phyloP scores from a whole-genome alignment of 2,329 filamentous ascomycete genomes.

The Colletotrichum agaves region DNA sequence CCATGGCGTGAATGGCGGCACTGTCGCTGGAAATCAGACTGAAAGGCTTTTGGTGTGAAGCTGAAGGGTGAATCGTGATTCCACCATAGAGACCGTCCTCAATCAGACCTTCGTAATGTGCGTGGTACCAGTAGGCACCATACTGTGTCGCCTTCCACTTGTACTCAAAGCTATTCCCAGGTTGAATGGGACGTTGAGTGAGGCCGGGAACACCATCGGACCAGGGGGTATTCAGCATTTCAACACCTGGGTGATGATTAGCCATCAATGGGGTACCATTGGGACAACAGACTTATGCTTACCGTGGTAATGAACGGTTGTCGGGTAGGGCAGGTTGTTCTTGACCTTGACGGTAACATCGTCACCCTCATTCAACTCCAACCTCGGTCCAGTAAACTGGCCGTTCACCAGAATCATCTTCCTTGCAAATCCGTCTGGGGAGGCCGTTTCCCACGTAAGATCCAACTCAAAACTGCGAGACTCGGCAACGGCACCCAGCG shows the following conservation, averaged over 20 bases:
- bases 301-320: slow-evolving; percentile 63
- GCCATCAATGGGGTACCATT: not conserved
- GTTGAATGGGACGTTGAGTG: slow-evolving; percentile 62
- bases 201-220: slow-evolving; percentile 70
- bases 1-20: slow-evolving; percentile 48
- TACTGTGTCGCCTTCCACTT: slow-evolving; percentile 65
- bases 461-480: slow-evolving; percentile 41
- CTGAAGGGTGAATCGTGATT: slow-evolving; percentile 59
- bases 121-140: slow-evolving; percentile 71
- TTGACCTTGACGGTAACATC: slow-evolving; percentile 55
- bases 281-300: slow-evolving; percentile 1
- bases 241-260: slow-evolving; percentile 44
- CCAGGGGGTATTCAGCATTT: slow-evolving; percentile 59
- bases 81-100: slow-evolving; percentile 70
- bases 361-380: slow-evolving; percentile 65
- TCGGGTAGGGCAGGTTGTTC: slow-evolving; percentile 59
- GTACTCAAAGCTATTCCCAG: slow-evolving; percentile 61
- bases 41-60: slow-evolving; percentile 56
- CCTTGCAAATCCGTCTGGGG: slow-evolving; percentile 57
- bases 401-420: slow-evolving; percentile 66
- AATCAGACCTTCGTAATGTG: slow-evolving; percentile 65
- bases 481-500: slow-evolving; percentile 34
- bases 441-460: slow-evolving; percentile 50
- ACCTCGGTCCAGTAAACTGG: slow-evolving; percentile 69
- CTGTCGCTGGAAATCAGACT: slow-evolving; percentile 57